Evolutionary conservation across 345 rosid genomes (phyloP).

Genomic region (Anacardium occidentale): DNA sequence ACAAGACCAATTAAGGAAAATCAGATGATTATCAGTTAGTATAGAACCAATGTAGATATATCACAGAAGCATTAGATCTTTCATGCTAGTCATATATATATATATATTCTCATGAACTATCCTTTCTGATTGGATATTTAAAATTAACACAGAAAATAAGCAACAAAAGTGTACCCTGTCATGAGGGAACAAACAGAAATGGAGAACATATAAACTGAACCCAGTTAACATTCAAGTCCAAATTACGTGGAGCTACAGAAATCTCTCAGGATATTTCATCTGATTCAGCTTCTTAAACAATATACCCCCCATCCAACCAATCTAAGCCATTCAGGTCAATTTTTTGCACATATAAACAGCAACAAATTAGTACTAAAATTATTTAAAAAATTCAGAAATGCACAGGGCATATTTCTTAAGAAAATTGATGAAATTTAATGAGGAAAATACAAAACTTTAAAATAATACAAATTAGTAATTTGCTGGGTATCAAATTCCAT

Average conservation of each 20-base stretch:
- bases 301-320: background rate
- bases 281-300: background rate
- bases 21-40: constrained; percentile 1
- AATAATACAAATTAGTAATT: background rate
- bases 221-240: background rate
- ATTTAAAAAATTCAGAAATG: background rate
- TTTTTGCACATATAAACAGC: background rate
- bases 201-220: background rate
- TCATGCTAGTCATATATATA: background rate
- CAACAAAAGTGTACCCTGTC: background rate
- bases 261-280: background rate
- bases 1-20: constrained; percentile 24
- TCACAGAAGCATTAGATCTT: background rate
- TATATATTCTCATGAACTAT: background rate
- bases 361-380: background rate
- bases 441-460: background rate
- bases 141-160: background rate
- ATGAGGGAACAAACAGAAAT: background rate
- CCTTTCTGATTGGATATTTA: background rate
- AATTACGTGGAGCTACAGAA: background rate
- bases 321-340: background rate
- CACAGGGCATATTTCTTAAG: background rate
- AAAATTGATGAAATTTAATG: background rate
- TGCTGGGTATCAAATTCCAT: background rate
- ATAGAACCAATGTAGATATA: background rate